Evolutionary conservation across 2,329 filamentous ascomycete genomes (phyloP), one percentile per base, ranked within the genome.

Genomic region (Trichophyton schoenleinii): DNA sequence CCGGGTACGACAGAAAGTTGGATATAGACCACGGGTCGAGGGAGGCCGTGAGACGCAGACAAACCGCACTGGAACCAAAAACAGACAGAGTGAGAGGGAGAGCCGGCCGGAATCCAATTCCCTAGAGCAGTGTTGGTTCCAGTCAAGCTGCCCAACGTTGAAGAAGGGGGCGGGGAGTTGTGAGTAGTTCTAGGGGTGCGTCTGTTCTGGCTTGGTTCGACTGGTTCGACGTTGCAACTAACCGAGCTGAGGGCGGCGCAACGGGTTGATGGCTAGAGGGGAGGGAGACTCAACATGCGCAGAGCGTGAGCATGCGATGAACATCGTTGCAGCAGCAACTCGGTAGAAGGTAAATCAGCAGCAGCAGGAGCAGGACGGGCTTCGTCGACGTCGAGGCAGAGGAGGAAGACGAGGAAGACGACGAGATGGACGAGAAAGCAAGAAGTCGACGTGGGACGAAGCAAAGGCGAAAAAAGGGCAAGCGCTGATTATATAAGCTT

Each of bases 311-410:
- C 44, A 48, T 48, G 49, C 49, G 49, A 53, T 53, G 49, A n/a
- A 34, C 49, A 53, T 53, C 28, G 49, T 53, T 53, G 49, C 49
- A 53, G 49, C 49, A 53, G 28, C 49, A 53, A 9, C 49, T 25
- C 18, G 22, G 49, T 13, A 34, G 49, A 31, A 34, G 11, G 15
- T 31, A 28, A 15, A 53, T 22, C 3, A 31, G n/a, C 22, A 34
- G 22, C 22, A 53, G 49, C 25, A 7, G 28, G 49, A 53, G 34
- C 22, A 5, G 49, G 9, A 22, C 20, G 7, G 9, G 34, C 11
- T 38, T 38, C 34, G 34, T 38, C 8, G 34, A 38, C 34, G 34
- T 38, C 34, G 11, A 48, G 22, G 44, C 18, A 44, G 22, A 22
- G 46, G 20, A 28, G 20, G 46, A 52, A 11, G 46, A 25, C 1